Conservation (phyloP, 768 basidiomycete species). For the Lactifluus pinguis region DNA sequence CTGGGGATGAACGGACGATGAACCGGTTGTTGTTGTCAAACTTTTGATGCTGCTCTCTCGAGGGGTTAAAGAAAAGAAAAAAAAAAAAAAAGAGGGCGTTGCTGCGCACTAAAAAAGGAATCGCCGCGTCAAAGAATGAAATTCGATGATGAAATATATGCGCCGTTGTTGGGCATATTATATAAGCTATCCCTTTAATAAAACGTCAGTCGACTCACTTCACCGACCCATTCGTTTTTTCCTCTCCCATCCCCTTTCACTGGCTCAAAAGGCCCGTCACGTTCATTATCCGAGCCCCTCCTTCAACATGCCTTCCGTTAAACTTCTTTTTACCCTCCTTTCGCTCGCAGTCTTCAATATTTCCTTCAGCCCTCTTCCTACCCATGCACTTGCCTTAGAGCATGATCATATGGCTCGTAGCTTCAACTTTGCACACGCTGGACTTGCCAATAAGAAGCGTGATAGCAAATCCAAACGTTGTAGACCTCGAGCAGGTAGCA, state of each 20-base stretch:
- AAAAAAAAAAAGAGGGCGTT: conserved; percentile 39
- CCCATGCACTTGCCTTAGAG: conserved; percentile 42
- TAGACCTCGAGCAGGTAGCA: conserved; percentile 36
- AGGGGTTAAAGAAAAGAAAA: conserved; percentile 19
- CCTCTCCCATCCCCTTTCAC: neutral
- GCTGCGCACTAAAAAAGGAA: conserved; percentile 11
- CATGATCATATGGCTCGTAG: conserved; percentile 36
- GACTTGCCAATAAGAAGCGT: conserved; percentile 45
- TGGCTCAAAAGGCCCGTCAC: neutral
- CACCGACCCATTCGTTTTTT: too few relatives aligned
- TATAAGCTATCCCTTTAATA: neutral
- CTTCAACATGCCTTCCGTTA: conserved; percentile 37
- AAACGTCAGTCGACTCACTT: neutral
- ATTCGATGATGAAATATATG: conserved; percentile 7
- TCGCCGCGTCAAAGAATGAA: too few relatives aligned
- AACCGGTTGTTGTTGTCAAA: conserved; percentile 82
- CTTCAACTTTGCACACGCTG: conserved; percentile 35
- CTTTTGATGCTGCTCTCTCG: conserved; percentile 30
- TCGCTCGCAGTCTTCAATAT: conserved; percentile 48
- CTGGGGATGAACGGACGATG: conserved; percentile 37
- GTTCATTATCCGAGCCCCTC: neutral
- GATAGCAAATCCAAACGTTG: conserved; percentile 38
- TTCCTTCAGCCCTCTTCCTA: conserved; percentile 38
- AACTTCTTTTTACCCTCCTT: conserved; percentile 48
- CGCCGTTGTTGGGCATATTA: conserved; percentile 1